phyloP scores from a whole-genome alignment of 768 basidiomycete genomes.

The Mycena capillaripes region DNA sequence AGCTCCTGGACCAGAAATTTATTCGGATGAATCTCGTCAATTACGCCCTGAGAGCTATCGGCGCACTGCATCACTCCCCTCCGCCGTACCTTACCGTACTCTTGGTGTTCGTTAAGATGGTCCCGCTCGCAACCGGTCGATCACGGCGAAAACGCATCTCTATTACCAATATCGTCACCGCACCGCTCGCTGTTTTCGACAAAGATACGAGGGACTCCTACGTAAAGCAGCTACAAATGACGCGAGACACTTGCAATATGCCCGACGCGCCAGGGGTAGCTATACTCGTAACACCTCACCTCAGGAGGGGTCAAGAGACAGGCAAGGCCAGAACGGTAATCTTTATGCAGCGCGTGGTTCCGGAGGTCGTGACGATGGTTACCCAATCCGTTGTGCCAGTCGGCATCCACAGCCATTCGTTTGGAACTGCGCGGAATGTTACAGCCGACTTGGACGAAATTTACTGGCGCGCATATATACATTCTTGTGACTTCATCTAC shows the following conservation, averaged over 20 bases:
- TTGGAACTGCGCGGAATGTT: not conserved
- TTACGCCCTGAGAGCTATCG: constrained; percentile 20
- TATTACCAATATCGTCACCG: constrained; percentile 16
- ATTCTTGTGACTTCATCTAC: not conserved
- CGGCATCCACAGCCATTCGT: constrained; percentile 4
- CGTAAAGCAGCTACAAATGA: too few relatives aligned
- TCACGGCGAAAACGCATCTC: not conserved
- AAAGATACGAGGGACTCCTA: not conserved
- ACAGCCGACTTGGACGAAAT: constrained; percentile 17
- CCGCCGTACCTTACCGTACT: constrained; percentile 17
- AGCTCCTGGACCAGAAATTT: constrained; percentile 8
- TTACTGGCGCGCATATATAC: constrained; percentile 17
- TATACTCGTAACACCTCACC: too few relatives aligned
- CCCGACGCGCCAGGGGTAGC: too few relatives aligned
- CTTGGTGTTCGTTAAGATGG: constrained; percentile 7
- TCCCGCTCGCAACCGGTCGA: not conserved
- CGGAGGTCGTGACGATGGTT: not conserved
- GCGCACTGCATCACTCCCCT: constrained; percentile 13
- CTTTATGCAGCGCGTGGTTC: too few relatives aligned
- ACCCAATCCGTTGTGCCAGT: not conserved
- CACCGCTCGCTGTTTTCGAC: constrained; percentile 10
- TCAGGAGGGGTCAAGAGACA: too few relatives aligned
- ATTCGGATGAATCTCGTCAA: not conserved
- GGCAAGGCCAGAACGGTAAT: too few relatives aligned
- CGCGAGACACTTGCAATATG: too few relatives aligned